These are phyloP conservation scores for Dothiorella sarmentorum DNA, from an alignment of 2,329 filamentous ascomycete species.

Conservation along the genomic window DNA sequence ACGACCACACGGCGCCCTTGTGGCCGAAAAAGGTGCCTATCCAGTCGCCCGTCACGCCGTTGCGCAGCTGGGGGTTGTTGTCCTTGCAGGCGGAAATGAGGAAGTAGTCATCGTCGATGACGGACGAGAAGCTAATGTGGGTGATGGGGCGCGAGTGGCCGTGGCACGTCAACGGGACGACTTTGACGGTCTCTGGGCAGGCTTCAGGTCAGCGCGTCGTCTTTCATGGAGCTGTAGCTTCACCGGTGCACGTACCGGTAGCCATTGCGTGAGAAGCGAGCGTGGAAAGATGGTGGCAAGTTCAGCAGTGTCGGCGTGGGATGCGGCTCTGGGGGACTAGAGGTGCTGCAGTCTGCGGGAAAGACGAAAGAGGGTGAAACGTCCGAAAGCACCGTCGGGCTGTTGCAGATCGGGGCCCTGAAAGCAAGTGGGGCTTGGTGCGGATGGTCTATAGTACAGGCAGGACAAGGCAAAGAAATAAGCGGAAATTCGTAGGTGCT, in stretches of 20 bases:
- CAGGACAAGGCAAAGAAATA: neutral
- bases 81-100: conserved; percentile 97
- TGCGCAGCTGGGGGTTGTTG: conserved; percentile 96
- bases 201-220: conserved; percentile 2
- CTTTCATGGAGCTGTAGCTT: neutral
- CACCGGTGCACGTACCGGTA: conserved; percentile 7
- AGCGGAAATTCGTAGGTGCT: conserved; percentile 4
- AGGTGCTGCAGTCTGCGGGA: neutral
- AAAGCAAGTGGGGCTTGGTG: neutral
- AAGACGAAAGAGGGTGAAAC: conserved; percentile 13
- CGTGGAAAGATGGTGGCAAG: neutral
- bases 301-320: neutral
- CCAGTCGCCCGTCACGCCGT: conserved; percentile 94
- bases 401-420: conserved; percentile 12
- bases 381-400: conserved; percentile 15
- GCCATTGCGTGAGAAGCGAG: neutral
- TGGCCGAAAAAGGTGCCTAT: conserved; percentile 98
- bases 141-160: conserved; percentile 90
- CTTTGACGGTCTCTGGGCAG: conserved; percentile 48
- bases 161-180: conserved; percentile 89
- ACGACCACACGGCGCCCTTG: conserved; percentile 97
- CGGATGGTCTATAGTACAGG: neutral
- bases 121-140: conserved; percentile 82
- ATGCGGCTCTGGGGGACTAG: neutral
- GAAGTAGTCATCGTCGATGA: conserved; percentile 84